Evolutionary conservation across 495 filamentous ascomycete species (phyloP).

Genomic region (Penicillium flavigenum): DNA sequence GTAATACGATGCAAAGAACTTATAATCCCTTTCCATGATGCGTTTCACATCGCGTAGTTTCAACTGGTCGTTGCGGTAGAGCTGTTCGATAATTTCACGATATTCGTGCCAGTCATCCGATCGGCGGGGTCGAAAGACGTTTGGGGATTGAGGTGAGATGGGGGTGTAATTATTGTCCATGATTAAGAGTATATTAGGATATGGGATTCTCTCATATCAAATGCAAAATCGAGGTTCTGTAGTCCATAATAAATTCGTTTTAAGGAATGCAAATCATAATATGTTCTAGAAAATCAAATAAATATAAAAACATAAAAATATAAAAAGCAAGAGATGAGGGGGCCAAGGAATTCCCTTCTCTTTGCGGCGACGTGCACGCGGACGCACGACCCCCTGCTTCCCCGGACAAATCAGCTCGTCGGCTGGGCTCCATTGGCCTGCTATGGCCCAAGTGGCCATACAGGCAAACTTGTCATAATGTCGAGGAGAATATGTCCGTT

Average conservation of each 20-base stretch:
- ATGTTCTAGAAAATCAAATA: neutral
- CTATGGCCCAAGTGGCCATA: neutral
- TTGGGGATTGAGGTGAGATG: constrained; percentile 25
- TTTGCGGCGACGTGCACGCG: constrained; percentile 45
- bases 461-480: constrained; percentile 24
- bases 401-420: constrained; percentile 40
- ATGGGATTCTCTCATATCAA: neutral
- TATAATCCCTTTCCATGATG: constrained; percentile 45
- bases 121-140: constrained; percentile 39
- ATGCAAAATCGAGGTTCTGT: constrained; percentile 1
- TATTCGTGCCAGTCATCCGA: constrained; percentile 47
- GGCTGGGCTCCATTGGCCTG: constrained; percentile 19
- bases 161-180: constrained; percentile 22
- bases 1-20: constrained; percentile 44
- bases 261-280: constrained; percentile 9
- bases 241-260: constrained; percentile 2
- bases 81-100: constrained; percentile 40
- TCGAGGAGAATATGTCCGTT: constrained; percentile 12
- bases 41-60: constrained; percentile 45
- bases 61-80: constrained; percentile 44
- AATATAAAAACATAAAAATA: neutral
- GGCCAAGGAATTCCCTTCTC: constrained; percentile 34
- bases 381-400: constrained; percentile 39
- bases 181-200: neutral
- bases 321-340: constrained; percentile 7